phyloP scores from a whole-genome alignment of 768 basidiomycete genomes.

The Mycena filopes region DNA sequence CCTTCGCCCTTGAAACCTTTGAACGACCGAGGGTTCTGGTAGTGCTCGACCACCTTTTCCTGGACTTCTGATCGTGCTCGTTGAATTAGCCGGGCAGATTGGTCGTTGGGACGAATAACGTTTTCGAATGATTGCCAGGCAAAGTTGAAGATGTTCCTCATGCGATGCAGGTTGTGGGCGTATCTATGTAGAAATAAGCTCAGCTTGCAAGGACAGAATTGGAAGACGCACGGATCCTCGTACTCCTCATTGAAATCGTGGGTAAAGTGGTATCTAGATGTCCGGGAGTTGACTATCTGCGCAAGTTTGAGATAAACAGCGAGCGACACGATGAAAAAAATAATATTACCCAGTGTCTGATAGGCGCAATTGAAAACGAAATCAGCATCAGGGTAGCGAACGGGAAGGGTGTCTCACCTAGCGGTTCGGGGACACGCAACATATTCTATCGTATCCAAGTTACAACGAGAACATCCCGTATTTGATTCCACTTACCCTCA shows the following conservation, averaged over 20 bases:
- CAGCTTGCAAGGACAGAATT: background rate
- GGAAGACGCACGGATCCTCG: slow-evolving; percentile 62
- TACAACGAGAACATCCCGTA: background rate
- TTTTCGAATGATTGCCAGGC: slow-evolving; percentile 58
- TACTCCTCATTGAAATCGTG: slow-evolving; percentile 65
- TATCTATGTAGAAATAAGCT: slow-evolving; percentile 51
- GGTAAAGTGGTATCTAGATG: slow-evolving; percentile 73
- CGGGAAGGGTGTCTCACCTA: slow-evolving; percentile 53
- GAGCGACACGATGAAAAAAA: background rate
- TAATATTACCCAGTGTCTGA: slow-evolving; percentile 72
- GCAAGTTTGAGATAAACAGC: background rate
- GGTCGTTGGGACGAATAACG: slow-evolving; percentile 64
- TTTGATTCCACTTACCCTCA: slow-evolving; percentile 55
- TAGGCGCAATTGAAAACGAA: background rate
- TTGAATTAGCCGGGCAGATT: slow-evolving; percentile 58
- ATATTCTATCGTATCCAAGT: slow-evolving; percentile 55
- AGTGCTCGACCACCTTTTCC: slow-evolving; percentile 30
- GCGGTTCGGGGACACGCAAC: slow-evolving; percentile 79
- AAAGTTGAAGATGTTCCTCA: slow-evolving; percentile 63
- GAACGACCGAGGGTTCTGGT: slow-evolving; percentile 24
- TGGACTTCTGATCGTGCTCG: slow-evolving; percentile 59
- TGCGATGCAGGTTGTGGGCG: slow-evolving; percentile 62
- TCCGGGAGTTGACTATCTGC: slow-evolving; percentile 71
- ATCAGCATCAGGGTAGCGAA: slow-evolving; percentile 23
- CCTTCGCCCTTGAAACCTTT: slow-evolving; percentile 13